Evolutionary conservation across 2,329 filamentous ascomycete species (phyloP), one percentile per base, ranked within the genome.

Genomic region (Cercospora zeina): DNA sequence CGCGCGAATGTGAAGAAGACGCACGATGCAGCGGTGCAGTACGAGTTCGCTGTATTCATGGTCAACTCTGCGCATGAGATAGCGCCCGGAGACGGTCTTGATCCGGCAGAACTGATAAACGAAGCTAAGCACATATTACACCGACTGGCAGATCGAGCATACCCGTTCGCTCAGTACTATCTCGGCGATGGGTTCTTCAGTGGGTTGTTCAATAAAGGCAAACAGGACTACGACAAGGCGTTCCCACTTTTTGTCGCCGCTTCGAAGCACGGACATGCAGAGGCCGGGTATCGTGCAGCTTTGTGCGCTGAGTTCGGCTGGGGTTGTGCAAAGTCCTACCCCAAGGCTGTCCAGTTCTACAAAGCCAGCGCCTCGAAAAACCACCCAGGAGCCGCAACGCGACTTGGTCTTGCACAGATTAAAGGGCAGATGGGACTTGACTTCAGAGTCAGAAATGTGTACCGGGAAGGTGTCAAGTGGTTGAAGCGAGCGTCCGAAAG

Each of bases 261-360:
- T 8, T 93, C 91, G 71, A 99, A 97, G 79, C 95, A 97, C 77
- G 95, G 95, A 33, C 95, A 99, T 76, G 92, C 95, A 53, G 95
- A 99, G 79, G 95, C 95, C 61, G 93, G 89, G 36, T 99, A 97
- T 77, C 89, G 95, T 59, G 89, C 93, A 57, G 95, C 90, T 14
- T 82, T 99, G 60, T 97, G 93, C 79, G 97, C 97, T 78, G 95
- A 99, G 76, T 97, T 97, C 77, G 95, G 93, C 65, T 99, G 95
- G 95, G 95, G 95, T 42, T 96, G 89, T 71, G 87, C 91, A 61
- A 91, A 91, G 72, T 92, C 97, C 72, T 89, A 90, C 61, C 86
- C 89, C 54, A 97, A 97, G 77, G 93, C 95, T 47, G 90, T 96
- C 1, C 93, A 97, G 74, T 99, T 95, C 75, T 89, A 96, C 73